Evolutionary conservation across 129 eudicot species (phyloP).

Genomic region (Flaveria sonorensis): DNA sequence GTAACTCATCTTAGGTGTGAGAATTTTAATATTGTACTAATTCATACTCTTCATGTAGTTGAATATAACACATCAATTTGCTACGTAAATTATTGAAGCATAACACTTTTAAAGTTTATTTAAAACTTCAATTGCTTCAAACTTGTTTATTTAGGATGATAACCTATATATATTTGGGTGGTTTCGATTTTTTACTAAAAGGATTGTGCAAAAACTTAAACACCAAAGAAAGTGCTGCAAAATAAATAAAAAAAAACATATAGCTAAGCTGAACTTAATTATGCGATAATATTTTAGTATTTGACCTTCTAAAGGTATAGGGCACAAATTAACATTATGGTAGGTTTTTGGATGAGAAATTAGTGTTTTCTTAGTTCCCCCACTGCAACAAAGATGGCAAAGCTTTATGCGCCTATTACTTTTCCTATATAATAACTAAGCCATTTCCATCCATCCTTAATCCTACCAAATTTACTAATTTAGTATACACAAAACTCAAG

Average conservation of each 20-base stretch:
- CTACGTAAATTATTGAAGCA: no score
- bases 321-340: slow-evolving; percentile 10
- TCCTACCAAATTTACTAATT: background rate
- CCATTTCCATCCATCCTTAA: slow-evolving; percentile 19
- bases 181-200: no score
- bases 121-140: no score
- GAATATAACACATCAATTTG: no score
- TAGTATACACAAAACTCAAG: slow-evolving; percentile 8
- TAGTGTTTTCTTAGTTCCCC: slow-evolving; percentile 30
- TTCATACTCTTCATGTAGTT: no score
- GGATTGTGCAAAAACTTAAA: background rate
- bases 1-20: no score
- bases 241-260: background rate
- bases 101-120: no score
- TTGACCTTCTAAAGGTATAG: slow-evolving; percentile 29
- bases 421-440: slow-evolving; percentile 7
- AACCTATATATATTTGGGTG: no score
- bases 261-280: slow-evolving; percentile 14
- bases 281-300: slow-evolving; percentile 24
- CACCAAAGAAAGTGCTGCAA: slow-evolving; percentile 11
- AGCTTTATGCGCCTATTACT: slow-evolving; percentile 7
- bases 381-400: slow-evolving; percentile 24
- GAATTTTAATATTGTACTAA: no score
- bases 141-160: no score
- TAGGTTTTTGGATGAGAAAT: slow-evolving; percentile 23